A percentile compares a stretch with the other conserved stretches of the same genome.
Conservation (phyloP, 768 basidiomycete species). For the Leccinum disarticulatum region DNA sequence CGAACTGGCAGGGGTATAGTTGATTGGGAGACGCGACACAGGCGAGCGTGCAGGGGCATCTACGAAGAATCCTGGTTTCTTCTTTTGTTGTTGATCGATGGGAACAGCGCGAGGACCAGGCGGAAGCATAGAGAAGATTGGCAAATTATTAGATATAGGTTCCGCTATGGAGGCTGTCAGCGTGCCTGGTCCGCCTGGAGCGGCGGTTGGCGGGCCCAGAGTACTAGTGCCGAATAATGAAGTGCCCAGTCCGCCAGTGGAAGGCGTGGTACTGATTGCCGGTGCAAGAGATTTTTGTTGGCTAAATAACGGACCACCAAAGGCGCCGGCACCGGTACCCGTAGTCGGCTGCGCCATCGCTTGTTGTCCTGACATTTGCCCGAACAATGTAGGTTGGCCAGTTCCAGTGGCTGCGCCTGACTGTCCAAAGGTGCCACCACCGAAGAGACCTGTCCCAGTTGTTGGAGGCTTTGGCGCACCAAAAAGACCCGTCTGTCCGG, state of each 20-base stretch:
- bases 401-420: constrained; percentile 31
- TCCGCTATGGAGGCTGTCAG: constrained; percentile 88
- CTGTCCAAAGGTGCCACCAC: constrained; percentile 51
- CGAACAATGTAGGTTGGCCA: constrained; percentile 47
- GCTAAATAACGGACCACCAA: constrained; percentile 50
- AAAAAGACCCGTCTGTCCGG: constrained; percentile 30
- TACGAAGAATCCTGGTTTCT: constrained; percentile 75
- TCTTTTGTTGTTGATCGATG: constrained; percentile 65
- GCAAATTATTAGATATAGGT: constrained; percentile 70
- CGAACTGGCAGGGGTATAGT: constrained; percentile 60
- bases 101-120: constrained; percentile 64
- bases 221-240: constrained; percentile 41
- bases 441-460: constrained; percentile 44
- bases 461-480: constrained; percentile 33
- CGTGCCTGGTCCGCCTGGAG: constrained; percentile 52
- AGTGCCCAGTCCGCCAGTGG: constrained; percentile 37
- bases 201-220: constrained; percentile 41
- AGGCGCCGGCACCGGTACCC: constrained; percentile 30
- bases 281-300: constrained; percentile 50
- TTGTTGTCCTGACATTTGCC: constrained; percentile 48
- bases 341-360: constrained; percentile 37
- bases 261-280: constrained; percentile 43
- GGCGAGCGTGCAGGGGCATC: constrained; percentile 75
- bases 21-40: constrained; percentile 59
- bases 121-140: constrained; percentile 74